A percentile compares a stretch with the other conserved stretches of the same genome.
phyloP scores from a whole-genome alignment of 495 filamentous ascomycete genomes.

The Podospora pseudocomata region DNA sequence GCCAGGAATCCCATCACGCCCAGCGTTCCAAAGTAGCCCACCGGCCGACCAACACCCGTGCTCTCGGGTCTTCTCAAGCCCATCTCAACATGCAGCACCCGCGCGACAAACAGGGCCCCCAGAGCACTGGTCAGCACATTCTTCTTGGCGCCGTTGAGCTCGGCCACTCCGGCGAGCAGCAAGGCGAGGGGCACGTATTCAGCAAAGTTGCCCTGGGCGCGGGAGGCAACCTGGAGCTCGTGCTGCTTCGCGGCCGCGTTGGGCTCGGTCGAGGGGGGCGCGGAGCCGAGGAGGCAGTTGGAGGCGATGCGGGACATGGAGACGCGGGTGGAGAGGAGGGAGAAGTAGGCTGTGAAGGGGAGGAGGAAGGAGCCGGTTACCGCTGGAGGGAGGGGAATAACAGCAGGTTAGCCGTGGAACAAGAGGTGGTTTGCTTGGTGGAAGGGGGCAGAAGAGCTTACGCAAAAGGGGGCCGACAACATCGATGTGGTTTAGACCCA shows the following conservation, averaged over 20 bases:
- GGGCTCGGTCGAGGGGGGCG: constrained; percentile 17
- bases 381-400: constrained; percentile 24
- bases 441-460: background rate
- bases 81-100: constrained; percentile 40
- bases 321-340: constrained; percentile 41
- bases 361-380: constrained; percentile 44
- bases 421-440: background rate
- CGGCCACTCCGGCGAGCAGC: constrained; percentile 31
- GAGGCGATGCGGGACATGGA: constrained; percentile 36
- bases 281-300: constrained; percentile 35
- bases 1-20: constrained; percentile 36
- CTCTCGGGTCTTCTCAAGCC: constrained; percentile 32
- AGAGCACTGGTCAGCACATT: constrained; percentile 35
- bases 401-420: background rate
- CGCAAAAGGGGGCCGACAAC: constrained; percentile 18
- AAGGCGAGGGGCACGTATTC: constrained; percentile 41
- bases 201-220: constrained; percentile 41
- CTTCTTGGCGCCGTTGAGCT: constrained; percentile 43
- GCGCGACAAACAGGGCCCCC: constrained; percentile 35
- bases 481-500: constrained; percentile 18
- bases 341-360: constrained; percentile 45
- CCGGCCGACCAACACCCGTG: constrained; percentile 33
- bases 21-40: constrained; percentile 40
- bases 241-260: constrained; percentile 27
- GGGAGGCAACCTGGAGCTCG: constrained; percentile 32